A percentile compares a stretch with the other conserved stretches of the same genome.
Conservation (phyloP, 371 early-diverging fungal species). For the Phascolomyces articulosus region DNA sequence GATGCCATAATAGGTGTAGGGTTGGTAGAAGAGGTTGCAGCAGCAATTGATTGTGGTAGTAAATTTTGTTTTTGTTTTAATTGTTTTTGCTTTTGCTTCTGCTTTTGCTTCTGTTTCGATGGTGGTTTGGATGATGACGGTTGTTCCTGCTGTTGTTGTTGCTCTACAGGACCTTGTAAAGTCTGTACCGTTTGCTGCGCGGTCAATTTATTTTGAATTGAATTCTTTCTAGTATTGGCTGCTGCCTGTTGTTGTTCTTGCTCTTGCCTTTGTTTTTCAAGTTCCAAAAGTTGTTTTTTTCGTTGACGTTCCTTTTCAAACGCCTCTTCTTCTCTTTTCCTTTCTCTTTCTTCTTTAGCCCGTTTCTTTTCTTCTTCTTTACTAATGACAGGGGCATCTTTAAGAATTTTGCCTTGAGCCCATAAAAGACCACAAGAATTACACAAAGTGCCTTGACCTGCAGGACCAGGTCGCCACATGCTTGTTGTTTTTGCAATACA, state of each 20-base stretch:
- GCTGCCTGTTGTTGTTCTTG: background rate
- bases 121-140: background rate
- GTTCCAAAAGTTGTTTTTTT: slow-evolving; percentile 6
- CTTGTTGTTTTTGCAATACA: slow-evolving; percentile 45
- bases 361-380: slow-evolving; percentile 28
- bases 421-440: slow-evolving; percentile 59
- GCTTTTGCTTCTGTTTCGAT: slow-evolving; percentile 1
- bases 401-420: slow-evolving; percentile 55
- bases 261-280: background rate
- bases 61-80: slow-evolving; percentile 1
- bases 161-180: slow-evolving; percentile 20
- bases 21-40: no score
- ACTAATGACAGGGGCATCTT: slow-evolving; percentile 40
- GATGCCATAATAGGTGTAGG: no score
- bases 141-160: slow-evolving; percentile 20
- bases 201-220: no score
- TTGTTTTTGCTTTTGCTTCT: background rate
- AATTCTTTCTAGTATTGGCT: slow-evolving; percentile 1
- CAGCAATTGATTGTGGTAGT: background rate
- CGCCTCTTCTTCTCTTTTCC: slow-evolving; percentile 23
- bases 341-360: slow-evolving; percentile 22
- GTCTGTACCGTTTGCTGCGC: background rate
- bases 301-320: slow-evolving; percentile 11
- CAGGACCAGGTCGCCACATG: slow-evolving; percentile 53
- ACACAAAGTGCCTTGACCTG: slow-evolving; percentile 46